Conservation (phyloP, 179 eudicot genomes). For the Carnegiea gigantea region DNA sequence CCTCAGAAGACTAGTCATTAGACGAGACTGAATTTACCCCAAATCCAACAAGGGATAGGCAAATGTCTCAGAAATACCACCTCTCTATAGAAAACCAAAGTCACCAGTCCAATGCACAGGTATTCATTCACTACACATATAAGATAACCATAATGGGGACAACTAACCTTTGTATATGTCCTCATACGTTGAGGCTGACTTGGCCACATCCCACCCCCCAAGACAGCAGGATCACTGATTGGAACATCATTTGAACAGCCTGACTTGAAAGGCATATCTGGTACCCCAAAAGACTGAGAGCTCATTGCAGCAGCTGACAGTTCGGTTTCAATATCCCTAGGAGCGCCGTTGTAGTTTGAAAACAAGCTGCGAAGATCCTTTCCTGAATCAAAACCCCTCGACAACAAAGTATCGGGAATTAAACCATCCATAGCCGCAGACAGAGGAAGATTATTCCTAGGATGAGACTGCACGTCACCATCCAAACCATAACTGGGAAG, state of each 20-base stretch:
- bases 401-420: conserved; percentile 85
- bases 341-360: conserved; percentile 61
- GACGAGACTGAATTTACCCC: not conserved
- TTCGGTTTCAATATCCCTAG: conserved; percentile 79
- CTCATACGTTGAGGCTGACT: conserved; percentile 90
- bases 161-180: conserved; percentile 87
- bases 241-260: conserved; percentile 73
- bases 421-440: conserved; percentile 56
- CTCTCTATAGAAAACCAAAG: not conserved
- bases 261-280: conserved; percentile 70
- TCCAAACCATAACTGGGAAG: conserved; percentile 62
- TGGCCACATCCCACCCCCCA: conserved; percentile 75
- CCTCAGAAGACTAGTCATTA: not conserved
- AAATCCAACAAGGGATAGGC: not conserved
- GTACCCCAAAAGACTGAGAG: conserved; percentile 81
- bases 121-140: not conserved
- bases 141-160: not conserved
- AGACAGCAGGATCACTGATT: conserved; percentile 58
- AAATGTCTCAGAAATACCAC: not conserved
- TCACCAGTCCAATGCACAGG: not conserved
- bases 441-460: conserved; percentile 58
- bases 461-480: conserved; percentile 78
- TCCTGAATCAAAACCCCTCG: conserved; percentile 87
- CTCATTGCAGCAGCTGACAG: conserved; percentile 75
- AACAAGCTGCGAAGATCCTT: conserved; percentile 79